A percentile compares a stretch with the other conserved stretches of the same genome.
Evolutionary conservation across 768 basidiomycete species (phyloP).

Genomic region (Lactifluus echinatus): DNA sequence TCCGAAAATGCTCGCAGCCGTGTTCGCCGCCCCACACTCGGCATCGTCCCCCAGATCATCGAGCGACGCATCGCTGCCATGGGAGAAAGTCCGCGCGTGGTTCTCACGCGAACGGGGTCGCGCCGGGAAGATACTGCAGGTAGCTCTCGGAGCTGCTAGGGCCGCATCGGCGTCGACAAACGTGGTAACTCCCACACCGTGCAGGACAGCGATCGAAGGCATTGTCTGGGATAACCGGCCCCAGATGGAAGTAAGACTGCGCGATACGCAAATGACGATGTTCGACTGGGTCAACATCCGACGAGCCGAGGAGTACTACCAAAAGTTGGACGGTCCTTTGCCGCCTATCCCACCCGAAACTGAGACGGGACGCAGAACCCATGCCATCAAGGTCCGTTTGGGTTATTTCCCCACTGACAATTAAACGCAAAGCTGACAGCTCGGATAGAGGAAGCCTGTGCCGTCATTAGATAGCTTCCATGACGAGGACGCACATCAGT

Average conservation of each 20-base stretch:
- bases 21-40: slow-evolving; percentile 9
- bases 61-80: slow-evolving; percentile 6
- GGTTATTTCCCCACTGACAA: background rate
- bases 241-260: slow-evolving; percentile 5
- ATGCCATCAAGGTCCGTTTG: slow-evolving; percentile 13
- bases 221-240: slow-evolving; percentile 8
- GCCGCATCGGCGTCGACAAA: slow-evolving; percentile 14
- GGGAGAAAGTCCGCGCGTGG: slow-evolving; percentile 17
- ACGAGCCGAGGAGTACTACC: slow-evolving; percentile 4
- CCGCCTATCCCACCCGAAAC: slow-evolving; percentile 5
- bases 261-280: slow-evolving; percentile 15
- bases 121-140: slow-evolving; percentile 10
- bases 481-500: slow-evolving; percentile 1
- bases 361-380: slow-evolving; percentile 1
- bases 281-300: slow-evolving; percentile 16
- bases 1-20: slow-evolving; percentile 11
- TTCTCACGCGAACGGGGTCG: slow-evolving; percentile 18
- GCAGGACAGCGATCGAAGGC: background rate
- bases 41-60: slow-evolving; percentile 2
- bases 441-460: slow-evolving; percentile 15
- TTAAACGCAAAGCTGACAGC: background rate
- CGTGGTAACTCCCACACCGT: slow-evolving; percentile 4
- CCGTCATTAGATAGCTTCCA: slow-evolving; percentile 13
- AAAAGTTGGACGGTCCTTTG: slow-evolving; percentile 11
- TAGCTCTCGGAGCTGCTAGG: slow-evolving; percentile 10